A percentile compares a stretch with the other conserved stretches of the same genome.
phyloP scores from a whole-genome alignment of 495 filamentous ascomycete species.

The Neurospora sp. region DNA sequence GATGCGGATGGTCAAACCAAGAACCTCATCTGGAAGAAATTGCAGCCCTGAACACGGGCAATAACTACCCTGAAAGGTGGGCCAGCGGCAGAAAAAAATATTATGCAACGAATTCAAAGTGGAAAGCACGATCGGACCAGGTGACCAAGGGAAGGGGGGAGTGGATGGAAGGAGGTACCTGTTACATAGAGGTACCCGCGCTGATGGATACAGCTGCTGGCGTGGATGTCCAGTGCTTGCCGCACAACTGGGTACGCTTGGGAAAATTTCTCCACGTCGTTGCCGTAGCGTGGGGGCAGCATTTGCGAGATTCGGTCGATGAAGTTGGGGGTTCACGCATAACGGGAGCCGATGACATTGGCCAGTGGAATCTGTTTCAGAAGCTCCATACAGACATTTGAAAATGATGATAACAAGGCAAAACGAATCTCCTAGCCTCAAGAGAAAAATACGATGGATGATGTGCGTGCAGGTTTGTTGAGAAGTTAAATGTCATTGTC shows the following conservation, averaged over 20 bases:
- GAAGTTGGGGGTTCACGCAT: background rate
- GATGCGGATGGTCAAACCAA: background rate
- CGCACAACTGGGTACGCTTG: background rate
- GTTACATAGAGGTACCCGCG: background rate
- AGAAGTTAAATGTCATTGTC: background rate
- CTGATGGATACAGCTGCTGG: background rate
- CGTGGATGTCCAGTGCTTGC: background rate
- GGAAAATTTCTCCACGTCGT: background rate
- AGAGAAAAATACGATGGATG: background rate
- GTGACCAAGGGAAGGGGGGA: background rate
- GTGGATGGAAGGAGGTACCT: background rate
- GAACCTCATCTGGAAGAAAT: slow-evolving; percentile 6
- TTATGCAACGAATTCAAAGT: background rate
- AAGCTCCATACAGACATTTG: background rate
- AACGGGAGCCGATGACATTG: background rate
- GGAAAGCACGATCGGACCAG: background rate
- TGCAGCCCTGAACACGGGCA: slow-evolving; percentile 1
- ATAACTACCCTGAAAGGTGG: slow-evolving; percentile 2
- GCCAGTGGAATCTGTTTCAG: background rate
- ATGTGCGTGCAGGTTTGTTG: background rate
- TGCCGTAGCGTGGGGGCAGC: background rate
- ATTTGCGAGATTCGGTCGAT: background rate
- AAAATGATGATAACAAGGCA: background rate
- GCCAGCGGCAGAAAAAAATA: slow-evolving; percentile 2
- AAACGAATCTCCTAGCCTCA: background rate